phyloP scores from a whole-genome alignment of 1,284 basidiomycete species.

The Anthracocystis walkeri region DNA sequence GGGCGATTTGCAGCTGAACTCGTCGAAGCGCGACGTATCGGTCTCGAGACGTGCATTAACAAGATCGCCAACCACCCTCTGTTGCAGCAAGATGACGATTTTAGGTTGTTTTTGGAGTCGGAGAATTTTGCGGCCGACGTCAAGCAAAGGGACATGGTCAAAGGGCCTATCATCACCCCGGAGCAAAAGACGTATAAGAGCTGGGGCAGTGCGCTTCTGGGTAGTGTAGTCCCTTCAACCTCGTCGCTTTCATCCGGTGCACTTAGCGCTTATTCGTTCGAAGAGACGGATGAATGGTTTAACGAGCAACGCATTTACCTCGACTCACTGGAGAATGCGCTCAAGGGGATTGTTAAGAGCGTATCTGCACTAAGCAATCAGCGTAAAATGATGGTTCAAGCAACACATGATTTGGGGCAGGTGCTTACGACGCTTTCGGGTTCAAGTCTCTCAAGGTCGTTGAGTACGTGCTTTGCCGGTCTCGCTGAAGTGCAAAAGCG shows the following conservation, averaged over 20 bases:
- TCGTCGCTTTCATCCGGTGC: conserved; percentile 49
- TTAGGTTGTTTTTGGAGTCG: conserved; percentile 70
- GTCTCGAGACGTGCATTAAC: conserved; percentile 70
- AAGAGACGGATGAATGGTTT: conserved; percentile 98
- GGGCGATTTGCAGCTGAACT: conserved; percentile 71
- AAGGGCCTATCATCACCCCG: conserved; percentile 64
- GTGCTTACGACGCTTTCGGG: conserved; percentile 66
- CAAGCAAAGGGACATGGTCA: conserved; percentile 76
- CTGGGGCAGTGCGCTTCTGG: conserved; percentile 42
- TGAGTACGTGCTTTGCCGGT: conserved; percentile 69
- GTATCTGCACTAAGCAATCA: conserved; percentile 85
- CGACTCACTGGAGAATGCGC: conserved; percentile 87
- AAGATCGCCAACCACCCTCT: conserved; percentile 71
- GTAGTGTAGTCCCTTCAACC: conserved; percentile 48
- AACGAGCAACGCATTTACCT: conserved; percentile 86
- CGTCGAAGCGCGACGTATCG: conserved; percentile 70
- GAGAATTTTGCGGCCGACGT: conserved; percentile 70
- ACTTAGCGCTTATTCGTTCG: conserved; percentile 79
- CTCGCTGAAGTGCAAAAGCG: conserved; percentile 67
- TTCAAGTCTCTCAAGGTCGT: conserved; percentile 67
- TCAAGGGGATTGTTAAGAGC: conserved; percentile 85
- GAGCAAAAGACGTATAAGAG: conserved; percentile 67
- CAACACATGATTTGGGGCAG: conserved; percentile 64
- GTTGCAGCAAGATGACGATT: conserved; percentile 71
- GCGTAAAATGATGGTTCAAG: conserved; percentile 73